Conservation (phyloP, 305 asterid species). For the Withania somnifera region DNA sequence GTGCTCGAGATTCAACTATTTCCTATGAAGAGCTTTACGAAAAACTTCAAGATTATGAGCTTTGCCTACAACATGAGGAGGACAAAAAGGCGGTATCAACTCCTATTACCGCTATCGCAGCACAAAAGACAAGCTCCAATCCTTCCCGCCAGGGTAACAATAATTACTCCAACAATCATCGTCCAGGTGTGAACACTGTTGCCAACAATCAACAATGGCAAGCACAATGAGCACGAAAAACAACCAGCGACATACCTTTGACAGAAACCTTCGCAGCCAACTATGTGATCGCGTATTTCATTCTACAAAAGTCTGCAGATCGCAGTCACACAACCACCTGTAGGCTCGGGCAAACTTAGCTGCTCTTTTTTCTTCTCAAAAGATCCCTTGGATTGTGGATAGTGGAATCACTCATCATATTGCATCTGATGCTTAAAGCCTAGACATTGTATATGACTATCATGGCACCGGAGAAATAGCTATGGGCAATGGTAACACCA, state of each 20-base stretch:
- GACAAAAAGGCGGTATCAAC: background rate
- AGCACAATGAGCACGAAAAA: background rate
- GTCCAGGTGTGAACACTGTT: no score
- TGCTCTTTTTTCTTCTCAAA: background rate
- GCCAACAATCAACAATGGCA: background rate
- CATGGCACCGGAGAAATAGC: background rate
- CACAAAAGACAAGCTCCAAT: background rate
- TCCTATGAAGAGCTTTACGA: background rate
- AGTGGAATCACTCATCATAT: background rate
- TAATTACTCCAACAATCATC: background rate
- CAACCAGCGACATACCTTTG: background rate
- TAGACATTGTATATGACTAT: background rate
- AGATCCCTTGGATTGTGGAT: background rate
- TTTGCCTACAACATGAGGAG: background rate
- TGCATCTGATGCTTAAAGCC: background rate
- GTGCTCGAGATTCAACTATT: background rate
- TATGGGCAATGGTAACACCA: background rate
- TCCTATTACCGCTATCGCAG: background rate
- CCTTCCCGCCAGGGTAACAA: background rate
- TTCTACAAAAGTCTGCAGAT: background rate
- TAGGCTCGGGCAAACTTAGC: background rate
- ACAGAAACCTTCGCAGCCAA: background rate
- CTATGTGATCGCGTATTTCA: background rate
- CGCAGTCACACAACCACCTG: background rate
- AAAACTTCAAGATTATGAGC: background rate